These are phyloP conservation scores for Solanum hybrid DNA, from an alignment of 305 asterid genomes.

Conservation along the genomic window DNA sequence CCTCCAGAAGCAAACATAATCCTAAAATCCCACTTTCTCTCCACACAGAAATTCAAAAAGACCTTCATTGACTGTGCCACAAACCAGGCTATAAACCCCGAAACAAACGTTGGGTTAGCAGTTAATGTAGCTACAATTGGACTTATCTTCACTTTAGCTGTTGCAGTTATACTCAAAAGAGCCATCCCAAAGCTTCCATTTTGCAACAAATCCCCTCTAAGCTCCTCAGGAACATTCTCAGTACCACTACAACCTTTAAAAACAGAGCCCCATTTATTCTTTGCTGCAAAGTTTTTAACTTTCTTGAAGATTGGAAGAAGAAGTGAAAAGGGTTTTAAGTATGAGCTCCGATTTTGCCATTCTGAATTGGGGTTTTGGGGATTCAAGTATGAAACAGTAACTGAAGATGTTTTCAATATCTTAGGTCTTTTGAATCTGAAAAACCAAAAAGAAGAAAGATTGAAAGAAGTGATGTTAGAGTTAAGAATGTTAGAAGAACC, in stretches of 20 bases:
- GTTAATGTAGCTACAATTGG: constrained; percentile 73
- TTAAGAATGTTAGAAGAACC: constrained; percentile 14
- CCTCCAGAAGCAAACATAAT: constrained; percentile 81
- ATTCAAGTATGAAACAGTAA: constrained; percentile 12
- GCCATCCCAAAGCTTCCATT: constrained; percentile 60
- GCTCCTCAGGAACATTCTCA: constrained; percentile 13
- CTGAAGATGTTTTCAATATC: constrained; percentile 11
- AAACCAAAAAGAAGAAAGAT: constrained; percentile 11
- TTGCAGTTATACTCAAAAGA: constrained; percentile 59
- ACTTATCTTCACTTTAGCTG: constrained; percentile 74
- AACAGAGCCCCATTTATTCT: constrained; percentile 25
- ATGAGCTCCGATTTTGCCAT: constrained; percentile 23
- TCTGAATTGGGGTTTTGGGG: constrained; percentile 24
- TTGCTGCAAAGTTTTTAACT: constrained; percentile 23
- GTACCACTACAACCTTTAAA: constrained; percentile 11
- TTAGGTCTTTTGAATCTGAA: constrained; percentile 17
- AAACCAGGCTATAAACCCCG: constrained; percentile 62
- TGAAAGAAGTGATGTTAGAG: constrained; percentile 1
- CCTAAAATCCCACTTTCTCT: constrained; percentile 73
- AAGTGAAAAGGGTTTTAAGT: constrained; percentile 37
- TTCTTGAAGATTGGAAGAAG: constrained; percentile 38
- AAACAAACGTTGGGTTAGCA: constrained; percentile 70
- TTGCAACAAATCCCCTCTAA: constrained; percentile 19
- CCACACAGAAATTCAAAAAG: constrained; percentile 65
- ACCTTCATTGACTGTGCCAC: constrained; percentile 67